These are phyloP conservation scores for Tetrahymena borealis DNA, from an alignment of 73 alveolate species.

Conservation along the genomic window DNA sequence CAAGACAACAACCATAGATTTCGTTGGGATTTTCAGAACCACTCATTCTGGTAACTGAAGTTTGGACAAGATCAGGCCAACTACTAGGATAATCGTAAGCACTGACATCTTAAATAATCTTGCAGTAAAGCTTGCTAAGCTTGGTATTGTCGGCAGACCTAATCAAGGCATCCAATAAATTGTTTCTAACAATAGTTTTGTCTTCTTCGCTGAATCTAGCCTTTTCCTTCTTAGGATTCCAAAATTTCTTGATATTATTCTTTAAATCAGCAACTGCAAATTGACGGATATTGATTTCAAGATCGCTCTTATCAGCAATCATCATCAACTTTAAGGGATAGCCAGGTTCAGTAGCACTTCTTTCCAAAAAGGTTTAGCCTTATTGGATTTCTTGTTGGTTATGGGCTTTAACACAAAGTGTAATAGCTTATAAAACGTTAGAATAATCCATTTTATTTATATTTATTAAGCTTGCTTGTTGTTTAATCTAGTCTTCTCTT, in stretches of 20 bases:
- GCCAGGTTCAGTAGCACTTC: not conserved
- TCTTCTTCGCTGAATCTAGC: not conserved
- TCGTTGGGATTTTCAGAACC: not conserved
- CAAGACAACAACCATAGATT: not conserved
- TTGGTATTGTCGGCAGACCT: not conserved
- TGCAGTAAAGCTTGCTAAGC: not conserved
- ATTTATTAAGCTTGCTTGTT: not conserved
- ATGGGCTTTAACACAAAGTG: not conserved
- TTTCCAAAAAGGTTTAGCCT: not conserved
- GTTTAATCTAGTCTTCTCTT: not conserved
- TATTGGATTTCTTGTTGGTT: not conserved
- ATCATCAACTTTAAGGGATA: not conserved
- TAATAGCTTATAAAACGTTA: not conserved
- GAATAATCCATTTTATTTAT: not conserved
- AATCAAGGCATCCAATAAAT: not conserved
- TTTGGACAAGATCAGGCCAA: not conserved
- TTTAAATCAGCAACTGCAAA: not conserved
- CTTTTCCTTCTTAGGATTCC: not conserved
- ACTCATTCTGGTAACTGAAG: not conserved
- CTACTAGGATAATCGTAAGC: not conserved
- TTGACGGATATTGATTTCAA: not conserved
- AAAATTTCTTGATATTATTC: not conserved
- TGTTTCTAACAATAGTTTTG: not conserved
- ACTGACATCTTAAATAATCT: not conserved
- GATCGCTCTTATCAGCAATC: not conserved